A percentile compares a stretch with the other conserved stretches of the same genome.
phyloP scores from a whole-genome alignment of 495 filamentous ascomycete genomes.

The Xylaria nigripes region DNA sequence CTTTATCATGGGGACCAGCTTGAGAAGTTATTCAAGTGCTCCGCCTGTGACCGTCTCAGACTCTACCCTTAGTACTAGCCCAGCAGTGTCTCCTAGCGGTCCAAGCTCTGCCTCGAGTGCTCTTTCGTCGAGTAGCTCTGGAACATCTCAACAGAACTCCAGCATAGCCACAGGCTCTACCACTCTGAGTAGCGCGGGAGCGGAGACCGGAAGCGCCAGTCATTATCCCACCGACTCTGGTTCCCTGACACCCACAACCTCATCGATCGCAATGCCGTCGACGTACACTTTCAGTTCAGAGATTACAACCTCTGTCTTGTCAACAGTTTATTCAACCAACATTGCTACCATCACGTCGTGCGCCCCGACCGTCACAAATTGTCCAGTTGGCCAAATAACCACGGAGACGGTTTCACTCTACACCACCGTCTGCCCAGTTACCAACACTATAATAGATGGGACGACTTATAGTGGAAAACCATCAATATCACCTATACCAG shows the following conservation, averaged over 20 bases:
- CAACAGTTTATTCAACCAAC: conserved; percentile 25
- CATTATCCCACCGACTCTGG: not conserved
- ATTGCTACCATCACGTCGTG: conserved; percentile 45
- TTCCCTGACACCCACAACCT: not conserved
- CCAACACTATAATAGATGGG: conserved; percentile 25
- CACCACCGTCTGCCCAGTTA: conserved; percentile 40
- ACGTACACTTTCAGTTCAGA: conserved; percentile 26
- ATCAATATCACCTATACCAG: not conserved
- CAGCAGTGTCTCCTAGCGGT: not conserved
- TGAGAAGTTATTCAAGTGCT: not conserved
- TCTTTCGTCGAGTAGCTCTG: not conserved
- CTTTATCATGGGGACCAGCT: conserved; percentile 16
- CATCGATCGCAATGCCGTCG: conserved; percentile 18
- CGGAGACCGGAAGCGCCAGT: not conserved
- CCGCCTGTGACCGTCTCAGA: not conserved
- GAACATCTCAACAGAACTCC: not conserved
- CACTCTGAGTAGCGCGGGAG: not conserved
- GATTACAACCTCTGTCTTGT: conserved; percentile 22
- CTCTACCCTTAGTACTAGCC: not conserved
- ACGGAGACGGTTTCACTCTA: conserved; percentile 30
- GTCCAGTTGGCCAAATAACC: conserved; percentile 39
- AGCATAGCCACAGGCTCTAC: not conserved
- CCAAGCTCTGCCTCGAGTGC: not conserved
- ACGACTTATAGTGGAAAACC: conserved; percentile 17
- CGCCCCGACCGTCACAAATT: conserved; percentile 47